These are phyloP conservation scores for Wickerhamiella occidentalis DNA, from an alignment of 805 yeast species.

Conservation along the genomic window DNA sequence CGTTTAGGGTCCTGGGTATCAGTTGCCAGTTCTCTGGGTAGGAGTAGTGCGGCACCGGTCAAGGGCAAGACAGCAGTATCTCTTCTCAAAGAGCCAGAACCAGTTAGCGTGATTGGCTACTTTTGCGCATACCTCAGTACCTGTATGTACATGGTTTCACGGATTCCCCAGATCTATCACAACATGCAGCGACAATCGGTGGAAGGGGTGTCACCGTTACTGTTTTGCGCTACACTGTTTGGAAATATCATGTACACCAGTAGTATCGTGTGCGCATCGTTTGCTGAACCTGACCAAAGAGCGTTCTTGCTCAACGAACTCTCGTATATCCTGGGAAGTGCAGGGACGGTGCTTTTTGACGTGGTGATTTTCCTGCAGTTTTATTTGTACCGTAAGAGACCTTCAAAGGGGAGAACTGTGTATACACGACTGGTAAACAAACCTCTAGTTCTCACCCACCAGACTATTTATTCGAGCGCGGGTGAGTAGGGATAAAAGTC, in stretches of 20 bases:
- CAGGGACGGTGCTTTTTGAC: conserved; percentile 77
- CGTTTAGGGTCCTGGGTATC: conserved; percentile 13
- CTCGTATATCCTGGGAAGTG: conserved; percentile 74
- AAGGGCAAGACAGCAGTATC: too few species aligned
- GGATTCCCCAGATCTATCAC: conserved; percentile 74
- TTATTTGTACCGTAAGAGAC: conserved; percentile 11
- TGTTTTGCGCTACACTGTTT: conserved; percentile 64
- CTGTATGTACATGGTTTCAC: conserved; percentile 55
- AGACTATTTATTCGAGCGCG: not conserved
- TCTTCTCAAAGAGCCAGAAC: conserved; percentile 2
- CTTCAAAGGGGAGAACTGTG: not conserved
- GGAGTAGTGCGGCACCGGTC: conserved; percentile 13
- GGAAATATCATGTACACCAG: conserved; percentile 70
- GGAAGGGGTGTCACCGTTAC: conserved; percentile 68
- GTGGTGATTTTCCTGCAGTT: conserved; percentile 33
- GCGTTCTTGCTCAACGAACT: conserved; percentile 53
- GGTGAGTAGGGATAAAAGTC: not conserved
- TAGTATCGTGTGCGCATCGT: conserved; percentile 49
- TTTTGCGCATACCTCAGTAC: conserved; percentile 72
- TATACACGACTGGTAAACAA: not conserved
- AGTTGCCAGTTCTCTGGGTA: conserved; percentile 11
- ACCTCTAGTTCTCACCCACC: conserved; percentile 1
- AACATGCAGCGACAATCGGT: conserved; percentile 72
- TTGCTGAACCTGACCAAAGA: conserved; percentile 32
- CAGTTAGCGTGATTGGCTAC: conserved; percentile 30